Evolutionary conservation across 1,139 yeast genomes (phyloP).

Genomic region (Taphrina flavorubra): DNA sequence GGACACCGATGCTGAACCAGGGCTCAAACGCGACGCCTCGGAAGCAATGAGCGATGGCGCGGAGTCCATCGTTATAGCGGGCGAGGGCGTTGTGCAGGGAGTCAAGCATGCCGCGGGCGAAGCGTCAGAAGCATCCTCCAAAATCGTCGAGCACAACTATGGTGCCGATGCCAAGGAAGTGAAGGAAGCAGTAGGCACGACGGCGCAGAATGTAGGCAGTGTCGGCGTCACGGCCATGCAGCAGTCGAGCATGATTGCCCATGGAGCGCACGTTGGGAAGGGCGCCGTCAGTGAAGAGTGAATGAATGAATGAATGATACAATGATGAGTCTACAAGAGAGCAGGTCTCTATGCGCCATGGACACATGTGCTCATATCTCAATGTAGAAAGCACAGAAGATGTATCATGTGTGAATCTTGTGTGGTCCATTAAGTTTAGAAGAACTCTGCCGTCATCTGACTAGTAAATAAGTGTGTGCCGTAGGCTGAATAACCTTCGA

Average conservation of each 20-base stretch:
- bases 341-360: no score
- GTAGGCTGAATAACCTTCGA: no score
- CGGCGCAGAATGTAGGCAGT: constrained; percentile 25
- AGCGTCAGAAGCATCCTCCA: constrained; percentile 15
- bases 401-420: no score
- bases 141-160: constrained; percentile 27
- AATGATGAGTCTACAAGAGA: no score
- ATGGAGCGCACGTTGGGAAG: constrained; percentile 23
- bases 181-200: constrained; percentile 19
- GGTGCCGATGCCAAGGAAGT: constrained; percentile 12
- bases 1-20: constrained; percentile 1
- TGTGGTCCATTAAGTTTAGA: no score
- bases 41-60: constrained; percentile 28
- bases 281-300: constrained; percentile 13
- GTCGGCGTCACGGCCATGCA: constrained; percentile 15
- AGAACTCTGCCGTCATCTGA: no score
- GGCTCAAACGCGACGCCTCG: constrained; percentile 11
- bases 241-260: constrained; percentile 15
- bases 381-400: no score
- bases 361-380: no score
- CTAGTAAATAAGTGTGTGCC: no score
- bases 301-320: neutral
- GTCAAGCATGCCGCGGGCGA: constrained; percentile 6
- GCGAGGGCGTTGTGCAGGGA: constrained; percentile 17
- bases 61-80: constrained; percentile 21